These are phyloP conservation scores for Lanmaoa pseudosensibilis DNA, from an alignment of 768 basidiomycete genomes.

Conservation along the genomic window DNA sequence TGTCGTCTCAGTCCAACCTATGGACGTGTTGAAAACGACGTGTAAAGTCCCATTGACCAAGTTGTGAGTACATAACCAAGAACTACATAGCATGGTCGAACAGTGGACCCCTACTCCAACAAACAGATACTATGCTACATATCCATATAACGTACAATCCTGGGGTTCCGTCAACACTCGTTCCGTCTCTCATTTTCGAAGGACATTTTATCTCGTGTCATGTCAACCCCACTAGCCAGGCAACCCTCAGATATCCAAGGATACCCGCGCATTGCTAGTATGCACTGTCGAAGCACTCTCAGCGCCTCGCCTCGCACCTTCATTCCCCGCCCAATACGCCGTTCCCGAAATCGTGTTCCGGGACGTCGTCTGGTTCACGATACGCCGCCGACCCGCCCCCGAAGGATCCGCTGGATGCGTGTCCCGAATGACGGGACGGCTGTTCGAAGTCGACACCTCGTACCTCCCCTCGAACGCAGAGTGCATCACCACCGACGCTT, in stretches of 20 bases:
- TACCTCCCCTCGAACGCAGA: constrained; percentile 43
- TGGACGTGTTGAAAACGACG: background rate
- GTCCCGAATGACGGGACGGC: constrained; percentile 6
- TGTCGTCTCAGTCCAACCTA: background rate
- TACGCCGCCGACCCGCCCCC: constrained; percentile 32
- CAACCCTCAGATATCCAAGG: constrained; percentile 19
- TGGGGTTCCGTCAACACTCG: too few species aligned
- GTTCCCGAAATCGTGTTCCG: constrained; percentile 6
- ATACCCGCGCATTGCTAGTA: constrained; percentile 26
- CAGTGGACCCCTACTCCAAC: background rate
- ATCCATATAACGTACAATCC: background rate
- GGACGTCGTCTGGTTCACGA: constrained; percentile 5
- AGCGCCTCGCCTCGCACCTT: background rate
- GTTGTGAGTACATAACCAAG: background rate
- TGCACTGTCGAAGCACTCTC: constrained; percentile 9
- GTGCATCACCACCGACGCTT: constrained; percentile 30
- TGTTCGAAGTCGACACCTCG: constrained; percentile 30
- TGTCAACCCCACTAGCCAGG: background rate
- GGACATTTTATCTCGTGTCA: background rate
- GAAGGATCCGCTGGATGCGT: constrained; percentile 28
- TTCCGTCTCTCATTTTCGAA: too few species aligned
- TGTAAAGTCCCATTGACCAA: background rate
- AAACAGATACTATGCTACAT: background rate
- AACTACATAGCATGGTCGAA: background rate
- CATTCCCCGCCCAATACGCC: constrained; percentile 16